Conservation (phyloP, 1,139 yeast genomes). For the Debaryomyces coudertii region DNA sequence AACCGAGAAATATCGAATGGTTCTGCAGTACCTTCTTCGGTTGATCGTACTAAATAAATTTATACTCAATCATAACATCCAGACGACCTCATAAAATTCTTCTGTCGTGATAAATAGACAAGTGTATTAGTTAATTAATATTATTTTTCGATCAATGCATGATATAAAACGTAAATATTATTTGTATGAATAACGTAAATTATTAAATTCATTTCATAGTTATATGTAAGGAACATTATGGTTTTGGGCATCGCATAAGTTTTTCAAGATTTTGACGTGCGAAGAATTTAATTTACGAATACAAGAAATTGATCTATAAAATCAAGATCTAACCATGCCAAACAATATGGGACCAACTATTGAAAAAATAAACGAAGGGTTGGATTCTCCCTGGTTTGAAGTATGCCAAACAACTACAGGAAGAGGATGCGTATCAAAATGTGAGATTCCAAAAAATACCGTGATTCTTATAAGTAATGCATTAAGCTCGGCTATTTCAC, state of each 20-base stretch:
- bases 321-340: not conserved
- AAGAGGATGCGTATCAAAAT: constrained; percentile 62
- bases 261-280: constrained; percentile 4
- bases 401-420: constrained; percentile 54
- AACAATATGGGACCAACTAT: constrained; percentile 1
- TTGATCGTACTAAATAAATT: constrained; percentile 44
- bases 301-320: not conserved
- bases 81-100: not conserved
- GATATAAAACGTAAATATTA: too few species aligned
- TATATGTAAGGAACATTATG: not conserved
- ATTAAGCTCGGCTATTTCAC: constrained; percentile 50
- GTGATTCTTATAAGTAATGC: constrained; percentile 47
- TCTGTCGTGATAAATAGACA: not conserved
- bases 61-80: not conserved
- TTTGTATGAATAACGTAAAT: too few species aligned
- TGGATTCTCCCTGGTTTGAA: constrained; percentile 35
- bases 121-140: not conserved
- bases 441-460: constrained; percentile 43
- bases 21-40: constrained; percentile 59
- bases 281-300: not conserved
- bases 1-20: constrained; percentile 49
- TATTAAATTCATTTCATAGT: too few species aligned
- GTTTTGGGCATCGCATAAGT: constrained; percentile 3
- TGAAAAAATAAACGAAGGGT: constrained; percentile 6
- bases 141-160: not conserved